Base-by-base conservation (phyloP, 345 rosid species). In the Jatropha curcas region DNA sequence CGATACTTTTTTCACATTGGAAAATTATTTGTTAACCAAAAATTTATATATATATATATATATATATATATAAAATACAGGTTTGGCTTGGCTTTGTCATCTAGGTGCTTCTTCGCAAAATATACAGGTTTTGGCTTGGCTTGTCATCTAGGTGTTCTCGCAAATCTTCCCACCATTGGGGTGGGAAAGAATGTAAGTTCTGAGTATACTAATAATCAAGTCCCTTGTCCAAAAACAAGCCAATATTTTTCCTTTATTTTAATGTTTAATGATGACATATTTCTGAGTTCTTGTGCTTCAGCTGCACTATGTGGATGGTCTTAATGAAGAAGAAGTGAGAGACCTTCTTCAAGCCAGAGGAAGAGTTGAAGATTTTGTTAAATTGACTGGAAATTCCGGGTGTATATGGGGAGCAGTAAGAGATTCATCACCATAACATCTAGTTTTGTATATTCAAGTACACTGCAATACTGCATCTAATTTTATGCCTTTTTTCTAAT, bases 241-340 rank as follows among this genome's bases (percentile, higher is more conserved):
- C 37, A 12, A 59, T 14, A n/a, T n/a, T n/a, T n/a, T n/a, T n/a
- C n/a, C n/a, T n/a, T n/a, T n/a, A n/a, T n/a, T n/a, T n/a, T n/a
- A n/a, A n/a, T n/a, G n/a, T n/a, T n/a, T n/a, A n/a, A n/a, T n/a
- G n/a, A n/a, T n/a, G n/a, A n/a, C n/a, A n/a, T n/a, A n/a, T n/a
- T n/a, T n/a, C n/a, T n/a, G n/a, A n/a, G n/a, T n/a, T n/a, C n/a
- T n/a, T n/a, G 35, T 80, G 57, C 55, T 63, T 76, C 82, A 93
- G 98, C 82, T 94, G 82, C 97, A 94, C 80, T 86, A 89, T 68
- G 92, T 94, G 79, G 97, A 94, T 84, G 98, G 97, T 63, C 85
- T 94, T 51, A 86, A 87, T 63, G 81, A 79, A 75, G 77, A 84
- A 72, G 84, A 84, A 67, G 88, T 92, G 62, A 83, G 81, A 76